A percentile compares a stretch with the other conserved stretches of the same genome.
phyloP scores from a whole-genome alignment of 2,329 filamentous ascomycete species.

The Xylariaceae sp. region DNA sequence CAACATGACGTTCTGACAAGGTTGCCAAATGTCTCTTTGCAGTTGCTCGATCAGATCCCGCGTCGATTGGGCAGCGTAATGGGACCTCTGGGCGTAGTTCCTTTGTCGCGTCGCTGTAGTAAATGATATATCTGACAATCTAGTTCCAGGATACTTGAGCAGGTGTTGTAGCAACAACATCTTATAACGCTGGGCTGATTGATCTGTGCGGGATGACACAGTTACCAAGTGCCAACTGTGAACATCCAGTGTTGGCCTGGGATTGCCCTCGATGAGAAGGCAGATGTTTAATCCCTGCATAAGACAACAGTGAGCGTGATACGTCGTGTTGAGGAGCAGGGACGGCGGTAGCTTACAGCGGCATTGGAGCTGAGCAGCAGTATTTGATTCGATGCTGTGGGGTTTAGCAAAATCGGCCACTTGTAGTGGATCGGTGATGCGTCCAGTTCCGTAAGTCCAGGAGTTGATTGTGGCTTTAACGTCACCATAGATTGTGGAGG shows the following conservation, averaged over 20 bases:
- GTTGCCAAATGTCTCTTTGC: not conserved
- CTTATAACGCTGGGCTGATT: constrained; percentile 36
- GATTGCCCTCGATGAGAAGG: constrained; percentile 44
- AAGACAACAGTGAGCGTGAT: not conserved
- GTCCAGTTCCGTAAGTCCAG: constrained; percentile 7
- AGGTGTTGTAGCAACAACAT: constrained; percentile 39
- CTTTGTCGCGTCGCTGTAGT: constrained; percentile 46
- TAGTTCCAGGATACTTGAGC: constrained; percentile 33
- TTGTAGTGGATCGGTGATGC: constrained; percentile 8
- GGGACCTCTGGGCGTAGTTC: constrained; percentile 23
- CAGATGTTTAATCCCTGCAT: constrained; percentile 48
- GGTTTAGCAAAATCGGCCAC: not conserved
- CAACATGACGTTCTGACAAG: not conserved
- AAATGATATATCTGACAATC: constrained; percentile 45
- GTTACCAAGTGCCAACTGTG: constrained; percentile 39
- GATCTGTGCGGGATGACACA: constrained; percentile 40
- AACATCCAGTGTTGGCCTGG: constrained; percentile 22
- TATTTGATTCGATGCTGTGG: constrained; percentile 4
- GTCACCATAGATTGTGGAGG: constrained; percentile 45
- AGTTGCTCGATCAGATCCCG: constrained; percentile 9
- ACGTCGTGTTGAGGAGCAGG: not conserved
- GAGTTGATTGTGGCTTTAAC: constrained; percentile 3
- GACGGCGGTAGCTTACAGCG: constrained; percentile 27
- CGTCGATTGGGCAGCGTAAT: constrained; percentile 8
- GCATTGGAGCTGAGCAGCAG: constrained; percentile 50